phyloP scores from a whole-genome alignment of 2,329 filamentous ascomycete species.

The Torrubiellomyces zombiae region DNA sequence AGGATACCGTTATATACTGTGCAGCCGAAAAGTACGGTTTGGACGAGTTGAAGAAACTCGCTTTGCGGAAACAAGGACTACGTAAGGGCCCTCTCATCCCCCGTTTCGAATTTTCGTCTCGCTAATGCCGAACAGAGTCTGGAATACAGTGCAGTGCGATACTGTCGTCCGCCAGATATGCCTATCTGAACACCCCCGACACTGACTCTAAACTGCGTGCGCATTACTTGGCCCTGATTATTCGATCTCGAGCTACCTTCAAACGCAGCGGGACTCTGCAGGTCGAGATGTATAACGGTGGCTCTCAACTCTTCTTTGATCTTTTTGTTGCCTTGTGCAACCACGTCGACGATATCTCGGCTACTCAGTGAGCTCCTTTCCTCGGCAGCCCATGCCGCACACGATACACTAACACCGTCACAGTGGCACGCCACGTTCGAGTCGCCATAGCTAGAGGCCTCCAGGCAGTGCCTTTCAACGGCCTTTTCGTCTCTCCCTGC shows the following conservation, averaged over 20 bases:
- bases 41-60: constrained; percentile 67
- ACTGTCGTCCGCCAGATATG: constrained; percentile 71
- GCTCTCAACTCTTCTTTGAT: constrained; percentile 75
- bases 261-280: constrained; percentile 94
- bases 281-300: constrained; percentile 79
- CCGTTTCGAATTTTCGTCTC: constrained; percentile 1
- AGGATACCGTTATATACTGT: constrained; percentile 85
- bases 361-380: constrained; percentile 30
- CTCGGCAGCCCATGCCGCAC: background rate
- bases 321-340: constrained; percentile 87
- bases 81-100: constrained; percentile 27
- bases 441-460: constrained; percentile 24
- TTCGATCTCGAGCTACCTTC: constrained; percentile 72
- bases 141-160: constrained; percentile 77
- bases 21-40: constrained; percentile 72
- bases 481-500: too few species aligned
- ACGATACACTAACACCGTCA: constrained; percentile 1
- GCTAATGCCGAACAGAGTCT: constrained; percentile 31
- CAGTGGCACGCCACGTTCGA: constrained; percentile 29
- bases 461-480: too few species aligned
- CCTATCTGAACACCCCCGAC: constrained; percentile 78
- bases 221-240: constrained; percentile 85
- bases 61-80: constrained; percentile 77
- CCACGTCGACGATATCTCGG: constrained; percentile 58
- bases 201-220: constrained; percentile 80